Base-by-base conservation (phyloP, 1,139 yeast genomes). In the Pichiaceae sp. region DNA sequence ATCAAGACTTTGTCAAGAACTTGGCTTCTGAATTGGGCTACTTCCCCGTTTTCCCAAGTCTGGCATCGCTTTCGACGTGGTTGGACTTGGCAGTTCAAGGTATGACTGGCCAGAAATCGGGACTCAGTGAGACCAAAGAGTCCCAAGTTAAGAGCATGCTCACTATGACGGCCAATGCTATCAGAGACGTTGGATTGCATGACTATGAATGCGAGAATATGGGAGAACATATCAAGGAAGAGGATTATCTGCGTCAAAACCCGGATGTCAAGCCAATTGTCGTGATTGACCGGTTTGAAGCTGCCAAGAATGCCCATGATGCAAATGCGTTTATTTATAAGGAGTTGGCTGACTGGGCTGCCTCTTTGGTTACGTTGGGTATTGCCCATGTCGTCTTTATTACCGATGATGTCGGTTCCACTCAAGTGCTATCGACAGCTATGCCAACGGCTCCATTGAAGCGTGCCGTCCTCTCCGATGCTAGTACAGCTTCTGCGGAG, bases 21-120 rank as follows among this genome's bases (percentile, higher is more conserved):
- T 72, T 87, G 11, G 87, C 97, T 0, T 63, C 62, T 28, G 89
- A 85, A 54, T 55, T 87, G 27, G 97, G 98, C 1, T 91, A 91
- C 57, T 85, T 75, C 64, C 98, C 98, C 0, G 80, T 86, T 3
- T 91, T 91, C 57, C 84, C 96, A 9, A 91, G 97, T 96, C 64
- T 89, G 44, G 86, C 85, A 54, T 74, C 84, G 4, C 63, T 89
- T 18, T 76, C 95, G 0, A 76, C 77, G 43, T 80, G 87, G 43
- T 63, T 86, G 37, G 98, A 91, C 59, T 69, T 93, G 48, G 87
- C 79, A 38, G 83, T 84, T 14, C 95, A 86, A 55, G 91, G 96
- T 38, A 56, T 91, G 32, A 87, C 96, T 1, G 98, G 98, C 0
- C 96, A 87, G 56, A 86, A 86, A 52, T 81, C 96, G 1, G 97